A percentile compares a stretch with the other conserved stretches of the same genome.
Conservation (phyloP, 306 rosid species). For the Rosa rugosa region DNA sequence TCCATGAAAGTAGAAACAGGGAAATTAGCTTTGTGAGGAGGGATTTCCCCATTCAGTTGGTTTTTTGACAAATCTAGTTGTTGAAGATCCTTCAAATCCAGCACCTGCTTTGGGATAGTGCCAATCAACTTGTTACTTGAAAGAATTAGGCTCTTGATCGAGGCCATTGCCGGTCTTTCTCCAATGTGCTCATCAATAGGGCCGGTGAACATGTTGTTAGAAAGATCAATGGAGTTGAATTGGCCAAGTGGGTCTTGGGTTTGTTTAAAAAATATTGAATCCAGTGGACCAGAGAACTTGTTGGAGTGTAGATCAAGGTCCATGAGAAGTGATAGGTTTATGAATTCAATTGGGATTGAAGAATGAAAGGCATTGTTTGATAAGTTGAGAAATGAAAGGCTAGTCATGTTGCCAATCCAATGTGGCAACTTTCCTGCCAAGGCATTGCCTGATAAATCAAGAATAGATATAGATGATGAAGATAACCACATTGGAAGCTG, state of each 20-base stretch:
- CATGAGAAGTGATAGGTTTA: conserved; percentile 38
- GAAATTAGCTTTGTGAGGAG: conserved; percentile 38
- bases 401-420: conserved; percentile 69
- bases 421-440: conserved; percentile 44
- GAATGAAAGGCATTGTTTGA: conserved; percentile 54
- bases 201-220: conserved; percentile 41
- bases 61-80: conserved; percentile 50
- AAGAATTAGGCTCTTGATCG: conserved; percentile 36
- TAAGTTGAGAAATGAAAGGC: conserved; percentile 51
- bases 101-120: conserved; percentile 39
- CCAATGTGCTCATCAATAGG: conserved; percentile 37
- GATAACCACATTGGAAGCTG: conserved; percentile 51
- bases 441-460: conserved; percentile 55
- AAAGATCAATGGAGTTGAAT: conserved; percentile 46
- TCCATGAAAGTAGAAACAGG: conserved; percentile 44
- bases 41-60: conserved; percentile 37
- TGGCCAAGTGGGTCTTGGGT: conserved; percentile 44
- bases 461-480: conserved; percentile 43
- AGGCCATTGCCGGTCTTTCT: conserved; percentile 35
- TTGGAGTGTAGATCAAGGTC: conserved; percentile 58
- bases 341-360: conserved; percentile 43
- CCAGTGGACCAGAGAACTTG: conserved; percentile 38
- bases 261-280: conserved; percentile 34
- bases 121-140: conserved; percentile 48
- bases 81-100: conserved; percentile 40